Conservation (phyloP, 1,284 basidiomycete genomes). For the Psilocybe mexicana region DNA sequence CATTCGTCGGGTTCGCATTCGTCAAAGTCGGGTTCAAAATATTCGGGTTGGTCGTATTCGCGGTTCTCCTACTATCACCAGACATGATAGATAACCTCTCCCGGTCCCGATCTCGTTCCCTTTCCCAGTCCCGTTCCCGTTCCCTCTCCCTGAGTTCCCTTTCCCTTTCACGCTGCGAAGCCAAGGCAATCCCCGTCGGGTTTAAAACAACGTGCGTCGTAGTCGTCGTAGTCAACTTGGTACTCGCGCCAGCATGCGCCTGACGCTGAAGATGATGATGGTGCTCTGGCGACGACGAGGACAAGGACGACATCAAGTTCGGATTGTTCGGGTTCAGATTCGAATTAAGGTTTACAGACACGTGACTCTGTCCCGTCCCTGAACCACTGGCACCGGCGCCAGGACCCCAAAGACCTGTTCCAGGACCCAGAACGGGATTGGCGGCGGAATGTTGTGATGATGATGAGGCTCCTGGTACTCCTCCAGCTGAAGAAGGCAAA, state of each 20-base stretch:
- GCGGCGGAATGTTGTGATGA: no score
- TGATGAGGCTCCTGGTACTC: no score
- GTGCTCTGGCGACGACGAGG: neutral
- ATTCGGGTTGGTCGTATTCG: constrained; percentile 1
- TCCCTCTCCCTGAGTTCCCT: constrained; percentile 2
- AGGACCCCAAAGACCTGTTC: no score
- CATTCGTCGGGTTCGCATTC: neutral
- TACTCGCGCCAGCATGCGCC: neutral
- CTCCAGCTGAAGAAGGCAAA: neutral
- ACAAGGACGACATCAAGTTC: no score
- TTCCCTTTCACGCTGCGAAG: neutral
- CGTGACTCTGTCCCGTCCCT: no score
- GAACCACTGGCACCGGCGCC: no score
- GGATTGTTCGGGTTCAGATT: no score
- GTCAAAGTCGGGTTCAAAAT: neutral
- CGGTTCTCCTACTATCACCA: constrained; percentile 2
- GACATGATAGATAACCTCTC: neutral
- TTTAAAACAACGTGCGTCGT: neutral
- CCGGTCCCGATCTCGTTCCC: constrained; percentile 9
- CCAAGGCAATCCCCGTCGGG: neutral
- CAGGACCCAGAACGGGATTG: no score
- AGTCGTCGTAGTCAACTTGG: neutral
- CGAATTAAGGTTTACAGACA: no score
- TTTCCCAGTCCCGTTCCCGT: constrained; percentile 13
- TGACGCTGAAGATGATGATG: constrained; percentile 1